Evolutionary conservation across 2,329 filamentous ascomycete species (phyloP).

Genomic region (Neonectria hederae): DNA sequence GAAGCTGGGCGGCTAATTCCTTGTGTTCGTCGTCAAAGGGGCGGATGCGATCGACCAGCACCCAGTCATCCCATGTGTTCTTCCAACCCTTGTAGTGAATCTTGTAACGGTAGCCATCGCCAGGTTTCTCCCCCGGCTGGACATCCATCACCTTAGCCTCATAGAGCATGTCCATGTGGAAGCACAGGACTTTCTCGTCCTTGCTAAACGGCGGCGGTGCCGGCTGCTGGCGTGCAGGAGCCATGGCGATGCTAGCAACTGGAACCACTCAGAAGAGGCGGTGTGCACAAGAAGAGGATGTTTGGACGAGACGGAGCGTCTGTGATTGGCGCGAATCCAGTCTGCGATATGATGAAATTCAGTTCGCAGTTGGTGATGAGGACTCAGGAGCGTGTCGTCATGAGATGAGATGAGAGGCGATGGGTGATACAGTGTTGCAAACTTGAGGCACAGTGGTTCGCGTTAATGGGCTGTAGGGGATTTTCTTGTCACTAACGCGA

Average conservation of each 20-base stretch:
- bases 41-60: constrained; percentile 89
- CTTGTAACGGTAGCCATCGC: constrained; percentile 81
- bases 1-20: constrained; percentile 80
- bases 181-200: constrained; percentile 96
- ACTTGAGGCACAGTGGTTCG: constrained; percentile 22
- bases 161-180: constrained; percentile 96
- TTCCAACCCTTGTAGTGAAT: constrained; percentile 99
- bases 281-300: constrained; percentile 19
- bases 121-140: constrained; percentile 73
- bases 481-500: constrained; percentile 24
- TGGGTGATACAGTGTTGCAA: constrained; percentile 25
- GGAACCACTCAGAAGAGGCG: constrained; percentile 27
- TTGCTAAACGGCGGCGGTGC: constrained; percentile 66
- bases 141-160: constrained; percentile 95
- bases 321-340: constrained; percentile 20
- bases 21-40: constrained; percentile 96
- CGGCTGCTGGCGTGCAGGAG: constrained; percentile 55
- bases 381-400: constrained; percentile 10
- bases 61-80: constrained; percentile 99
- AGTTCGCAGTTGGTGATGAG: constrained; percentile 20
- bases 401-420: constrained; percentile 20
- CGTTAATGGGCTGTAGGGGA: constrained; percentile 20
- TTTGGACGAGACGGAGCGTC: background rate
- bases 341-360: constrained; percentile 12
- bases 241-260: constrained; percentile 45